Conservation (phyloP, 768 basidiomycete genomes). For the Leccinum subtestaceum region DNA sequence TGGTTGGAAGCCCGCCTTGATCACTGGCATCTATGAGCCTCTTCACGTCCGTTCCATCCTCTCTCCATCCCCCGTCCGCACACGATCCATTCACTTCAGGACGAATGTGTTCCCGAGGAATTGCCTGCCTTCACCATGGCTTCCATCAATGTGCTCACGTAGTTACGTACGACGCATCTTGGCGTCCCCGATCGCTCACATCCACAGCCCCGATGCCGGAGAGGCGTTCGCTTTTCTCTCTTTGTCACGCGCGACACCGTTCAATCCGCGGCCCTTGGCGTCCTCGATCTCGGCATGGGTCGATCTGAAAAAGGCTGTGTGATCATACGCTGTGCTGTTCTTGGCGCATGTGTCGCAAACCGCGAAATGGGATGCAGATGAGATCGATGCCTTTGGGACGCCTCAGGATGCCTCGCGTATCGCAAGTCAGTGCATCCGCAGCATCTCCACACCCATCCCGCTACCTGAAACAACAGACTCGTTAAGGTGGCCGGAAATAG, state of each 20-base stretch:
- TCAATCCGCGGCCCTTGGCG: constrained; percentile 62
- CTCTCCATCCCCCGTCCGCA: neutral
- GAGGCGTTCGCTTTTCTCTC: constrained; percentile 74
- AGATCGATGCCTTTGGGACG: constrained; percentile 76
- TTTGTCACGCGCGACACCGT: constrained; percentile 49
- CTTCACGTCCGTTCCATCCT: constrained; percentile 60
- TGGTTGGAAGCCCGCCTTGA: constrained; percentile 59
- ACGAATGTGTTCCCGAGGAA: constrained; percentile 78
- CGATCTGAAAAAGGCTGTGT: constrained; percentile 50
- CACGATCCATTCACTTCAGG: constrained; percentile 38
- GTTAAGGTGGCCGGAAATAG: constrained; percentile 85
- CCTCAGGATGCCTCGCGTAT: constrained; percentile 46
- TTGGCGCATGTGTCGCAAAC: constrained; percentile 68
- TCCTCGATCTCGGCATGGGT: constrained; percentile 62
- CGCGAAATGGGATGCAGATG: constrained; percentile 46
- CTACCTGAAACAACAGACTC: constrained; percentile 1
- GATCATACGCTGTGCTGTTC: constrained; percentile 69
- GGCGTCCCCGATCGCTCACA: constrained; percentile 2
- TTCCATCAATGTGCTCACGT: constrained; percentile 69
- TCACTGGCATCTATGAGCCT: constrained; percentile 69
- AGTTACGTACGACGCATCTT: constrained; percentile 4
- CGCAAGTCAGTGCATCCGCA: constrained; percentile 46
- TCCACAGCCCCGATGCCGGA: constrained; percentile 75
- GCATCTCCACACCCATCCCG: neutral
- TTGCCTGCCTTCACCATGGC: constrained; percentile 65